Evolutionary conservation across 257 asterid genomes (phyloP).

Genomic region (Fraxinus anomala): DNA sequence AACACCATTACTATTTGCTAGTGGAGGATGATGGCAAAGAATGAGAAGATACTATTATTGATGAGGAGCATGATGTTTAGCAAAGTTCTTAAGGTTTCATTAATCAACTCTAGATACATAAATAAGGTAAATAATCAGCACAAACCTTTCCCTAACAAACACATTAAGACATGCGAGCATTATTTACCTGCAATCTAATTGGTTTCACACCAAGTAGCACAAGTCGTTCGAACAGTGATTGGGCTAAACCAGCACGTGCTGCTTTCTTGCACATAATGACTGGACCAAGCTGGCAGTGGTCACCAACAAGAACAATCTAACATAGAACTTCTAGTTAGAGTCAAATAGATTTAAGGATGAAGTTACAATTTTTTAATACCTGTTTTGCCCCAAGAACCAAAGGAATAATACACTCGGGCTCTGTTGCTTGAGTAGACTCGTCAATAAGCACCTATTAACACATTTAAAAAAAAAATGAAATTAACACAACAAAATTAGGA

Average conservation of each 20-base stretch:
- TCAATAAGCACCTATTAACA: slow-evolving; percentile 84
- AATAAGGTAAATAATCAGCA: neutral
- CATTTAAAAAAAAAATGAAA: neutral
- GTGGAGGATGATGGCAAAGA: neutral
- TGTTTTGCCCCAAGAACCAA: slow-evolving; percentile 96
- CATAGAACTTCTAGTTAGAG: slow-evolving; percentile 25
- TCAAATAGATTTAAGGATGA: neutral
- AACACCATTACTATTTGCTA: too few relatives aligned
- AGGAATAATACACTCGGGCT: slow-evolving; percentile 97
- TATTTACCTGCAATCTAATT: slow-evolving; percentile 86
- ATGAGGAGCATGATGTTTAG: neutral
- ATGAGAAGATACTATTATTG: neutral
- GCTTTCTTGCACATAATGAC: slow-evolving; percentile 99
- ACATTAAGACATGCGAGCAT: slow-evolving; percentile 21
- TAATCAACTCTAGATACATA: neutral
- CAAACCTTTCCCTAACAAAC: slow-evolving; percentile 15
- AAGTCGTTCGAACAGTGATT: slow-evolving; percentile 94
- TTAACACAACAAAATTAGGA: slow-evolving; percentile 8
- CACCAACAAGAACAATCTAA: slow-evolving; percentile 95
- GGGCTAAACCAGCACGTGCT: slow-evolving; percentile 98
- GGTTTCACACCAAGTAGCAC: slow-evolving; percentile 97
- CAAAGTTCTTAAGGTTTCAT: neutral
- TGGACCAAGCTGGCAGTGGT: slow-evolving; percentile 99
- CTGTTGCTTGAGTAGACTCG: slow-evolving; percentile 97
- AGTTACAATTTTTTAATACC: slow-evolving; percentile 42